A percentile compares a stretch with the other conserved stretches of the same genome.
Evolutionary conservation across 2,329 filamentous ascomycete genomes (phyloP).

Genomic region (Venturia carpophila): DNA sequence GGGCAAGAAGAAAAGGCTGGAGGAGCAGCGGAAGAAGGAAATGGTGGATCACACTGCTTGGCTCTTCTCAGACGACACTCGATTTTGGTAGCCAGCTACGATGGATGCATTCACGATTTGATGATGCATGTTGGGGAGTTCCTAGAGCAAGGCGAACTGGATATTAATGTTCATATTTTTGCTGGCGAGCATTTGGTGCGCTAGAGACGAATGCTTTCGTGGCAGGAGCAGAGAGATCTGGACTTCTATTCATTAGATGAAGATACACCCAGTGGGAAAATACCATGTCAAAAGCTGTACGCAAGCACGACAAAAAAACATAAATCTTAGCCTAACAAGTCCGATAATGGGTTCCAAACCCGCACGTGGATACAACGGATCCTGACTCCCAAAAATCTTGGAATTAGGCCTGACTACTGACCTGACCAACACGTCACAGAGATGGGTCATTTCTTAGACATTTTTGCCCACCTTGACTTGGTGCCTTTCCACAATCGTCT

Average conservation of each 20-base stretch:
- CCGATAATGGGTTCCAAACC: neutral
- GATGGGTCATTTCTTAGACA: neutral
- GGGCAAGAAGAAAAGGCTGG: neutral
- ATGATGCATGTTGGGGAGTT: slow-evolving; percentile 10
- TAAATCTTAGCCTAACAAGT: neutral
- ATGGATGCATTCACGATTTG: neutral
- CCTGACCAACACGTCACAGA: neutral
- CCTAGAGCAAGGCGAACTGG: neutral
- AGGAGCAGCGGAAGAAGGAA: neutral
- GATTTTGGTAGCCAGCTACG: neutral
- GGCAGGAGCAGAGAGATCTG: neutral
- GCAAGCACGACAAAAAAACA: too few relatives aligned
- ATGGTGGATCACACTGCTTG: neutral
- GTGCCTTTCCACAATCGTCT: neutral
- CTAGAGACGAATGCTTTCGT: neutral
- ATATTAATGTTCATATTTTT: neutral
- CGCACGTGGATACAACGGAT: neutral
- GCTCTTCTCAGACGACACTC: neutral
- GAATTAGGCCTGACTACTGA: neutral
- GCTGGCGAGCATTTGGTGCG: neutral
- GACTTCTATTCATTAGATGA: neutral
- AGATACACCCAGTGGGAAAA: neutral
- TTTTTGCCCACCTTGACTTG: neutral
- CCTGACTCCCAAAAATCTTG: neutral
- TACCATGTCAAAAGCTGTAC: neutral